Evolutionary conservation across 306 rosid genomes (phyloP).

Genomic region (Rosa chinensis): DNA sequence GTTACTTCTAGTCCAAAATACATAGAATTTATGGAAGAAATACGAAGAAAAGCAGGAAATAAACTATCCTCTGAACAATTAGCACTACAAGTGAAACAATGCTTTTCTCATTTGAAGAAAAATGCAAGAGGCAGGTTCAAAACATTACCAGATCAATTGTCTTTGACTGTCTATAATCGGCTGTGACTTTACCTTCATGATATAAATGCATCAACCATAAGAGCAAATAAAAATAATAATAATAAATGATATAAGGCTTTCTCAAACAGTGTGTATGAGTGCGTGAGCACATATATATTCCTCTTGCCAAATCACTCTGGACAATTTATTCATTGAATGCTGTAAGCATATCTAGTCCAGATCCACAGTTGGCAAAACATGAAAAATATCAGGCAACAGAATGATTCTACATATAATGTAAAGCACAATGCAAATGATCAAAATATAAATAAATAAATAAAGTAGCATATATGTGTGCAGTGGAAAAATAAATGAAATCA

Average conservation of each 20-base stretch:
- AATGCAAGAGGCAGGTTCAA: slow-evolving; percentile 2
- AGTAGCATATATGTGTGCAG: neutral
- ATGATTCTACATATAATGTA: neutral
- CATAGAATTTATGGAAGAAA: slow-evolving; percentile 7
- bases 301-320: neutral
- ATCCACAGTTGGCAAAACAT: neutral
- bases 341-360: neutral
- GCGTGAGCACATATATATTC: neutral
- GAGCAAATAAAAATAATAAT: slow-evolving; percentile 5
- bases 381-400: neutral
- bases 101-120: neutral
- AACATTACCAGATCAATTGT: slow-evolving; percentile 63
- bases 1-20: neutral
- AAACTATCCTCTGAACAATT: neutral
- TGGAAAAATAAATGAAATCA: neutral
- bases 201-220: slow-evolving; percentile 22
- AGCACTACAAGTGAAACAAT: neutral
- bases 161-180: slow-evolving; percentile 65
- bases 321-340: neutral
- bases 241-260: neutral
- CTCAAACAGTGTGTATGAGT: neutral
- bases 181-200: slow-evolving; percentile 81
- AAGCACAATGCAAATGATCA: neutral
- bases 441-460: neutral
- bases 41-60: neutral